Base-by-base conservation (phyloP, 495 filamentous ascomycete genomes). In the Platismatia glauca region DNA sequence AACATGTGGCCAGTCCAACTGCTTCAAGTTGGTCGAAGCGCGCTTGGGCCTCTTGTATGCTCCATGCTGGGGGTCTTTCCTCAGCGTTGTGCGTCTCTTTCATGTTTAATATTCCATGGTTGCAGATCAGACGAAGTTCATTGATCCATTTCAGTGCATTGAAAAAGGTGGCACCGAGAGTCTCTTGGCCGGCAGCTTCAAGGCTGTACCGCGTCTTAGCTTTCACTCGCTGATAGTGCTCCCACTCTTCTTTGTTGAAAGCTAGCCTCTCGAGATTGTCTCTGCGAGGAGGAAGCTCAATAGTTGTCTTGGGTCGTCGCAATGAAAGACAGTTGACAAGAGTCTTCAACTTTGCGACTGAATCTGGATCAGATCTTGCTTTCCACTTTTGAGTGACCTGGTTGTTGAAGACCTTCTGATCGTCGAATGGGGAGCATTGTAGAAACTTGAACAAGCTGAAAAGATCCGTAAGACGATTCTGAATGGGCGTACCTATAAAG, bases 71-170 rank as follows among this genome's bases (percentile, higher is more conserved):
- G 11, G 35, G 53, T 0, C 0, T 13, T 22, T 38, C 29, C 22
- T 35, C 24, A 0, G 18, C 2, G 27, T 31, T 9, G 11, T 33
- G 13, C 16, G 12, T 24, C 24, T 39, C 35, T 18, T 29, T 29
- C 0, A 16, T 2, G 2, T 1, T 58, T 11, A 12, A 24, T 3
- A 35, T 20, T 43, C 78, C 75, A 4, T 78, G 64, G 55, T 78
- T 75, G 55, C 78, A 79, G 11, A 75, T 62, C 48, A 78, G 64
- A 7, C 78, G 68, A 61, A 81, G 60, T 22, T 68, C 64, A 27
- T 79, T 70, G 61, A 80, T 73, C 66, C 71, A 67, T 60, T 80
- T 73, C 29, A 79, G 55, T 7, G 73, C 71, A n/a, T 71, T 77
- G 12, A 75, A 59, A 35, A 60, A 77, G 0, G 57, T 63, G 24